Conservation (phyloP, 495 filamentous ascomycete species). For the Penicillium roqueforti region DNA sequence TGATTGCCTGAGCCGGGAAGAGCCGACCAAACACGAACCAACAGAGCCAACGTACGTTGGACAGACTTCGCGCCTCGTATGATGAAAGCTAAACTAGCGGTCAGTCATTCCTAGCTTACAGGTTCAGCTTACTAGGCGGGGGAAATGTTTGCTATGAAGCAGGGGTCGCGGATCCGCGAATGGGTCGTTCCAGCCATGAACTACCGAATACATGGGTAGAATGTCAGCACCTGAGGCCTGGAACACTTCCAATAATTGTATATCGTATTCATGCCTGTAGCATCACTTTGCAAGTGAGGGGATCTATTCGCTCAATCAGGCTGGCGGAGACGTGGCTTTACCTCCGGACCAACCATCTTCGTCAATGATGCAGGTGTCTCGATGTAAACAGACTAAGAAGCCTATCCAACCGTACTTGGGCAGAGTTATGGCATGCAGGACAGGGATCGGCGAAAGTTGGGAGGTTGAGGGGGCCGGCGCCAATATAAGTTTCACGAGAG, state of each 20-base stretch:
- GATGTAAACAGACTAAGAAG: background rate
- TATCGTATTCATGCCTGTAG: background rate
- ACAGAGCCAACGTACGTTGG: background rate
- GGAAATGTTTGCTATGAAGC: background rate
- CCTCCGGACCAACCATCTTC: slow-evolving; percentile 1
- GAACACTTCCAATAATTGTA: background rate
- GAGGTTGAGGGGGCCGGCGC: slow-evolving; percentile 1
- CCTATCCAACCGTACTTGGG: background rate
- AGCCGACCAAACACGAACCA: background rate
- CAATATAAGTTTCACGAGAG: slow-evolving; percentile 4
- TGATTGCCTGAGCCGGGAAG: background rate
- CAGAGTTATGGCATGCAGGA: background rate
- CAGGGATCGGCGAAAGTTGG: background rate
- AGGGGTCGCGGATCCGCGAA: background rate
- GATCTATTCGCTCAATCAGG: background rate
- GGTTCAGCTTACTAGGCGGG: background rate
- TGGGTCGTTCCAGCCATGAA: background rate
- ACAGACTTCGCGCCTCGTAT: background rate
- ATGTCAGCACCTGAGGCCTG: background rate
- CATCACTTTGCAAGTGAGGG: background rate
- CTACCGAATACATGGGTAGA: background rate
- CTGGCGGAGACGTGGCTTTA: background rate
- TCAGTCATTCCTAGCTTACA: background rate
- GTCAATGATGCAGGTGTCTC: background rate
- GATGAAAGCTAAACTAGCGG: background rate